Evolutionary conservation across 371 early-diverging fungal species (phyloP), one percentile per base, ranked within the genome.

Genomic region (Basidiobolus heterosporus): DNA sequence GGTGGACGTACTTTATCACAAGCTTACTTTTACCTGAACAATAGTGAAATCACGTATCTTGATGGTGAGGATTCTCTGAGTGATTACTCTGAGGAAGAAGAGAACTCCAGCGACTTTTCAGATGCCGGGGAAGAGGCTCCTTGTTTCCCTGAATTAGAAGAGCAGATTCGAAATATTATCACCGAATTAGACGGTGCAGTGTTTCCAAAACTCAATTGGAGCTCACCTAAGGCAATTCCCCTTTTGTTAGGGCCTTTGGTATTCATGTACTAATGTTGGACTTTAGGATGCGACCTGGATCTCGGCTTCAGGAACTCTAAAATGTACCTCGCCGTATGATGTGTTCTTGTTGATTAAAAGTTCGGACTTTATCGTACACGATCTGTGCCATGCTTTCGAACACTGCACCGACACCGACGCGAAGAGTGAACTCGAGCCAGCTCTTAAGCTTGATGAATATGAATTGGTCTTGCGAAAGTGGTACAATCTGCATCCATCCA

Each of bases 151-250:
- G 65, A 57, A 4, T 48, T 82, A 13, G 78, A 74, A 20, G 51
- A 54, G 1, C 62, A 66, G 18, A 85, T 95, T 22, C 60, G 59
- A 41, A 55, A 62, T n/a, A 67, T 74, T 1, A 78, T 95, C 15
- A 67, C 63, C 3, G 65, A 70, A 20, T 71, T 84, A 20, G 90
- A 82, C 23, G 90, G 88, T 2, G 73, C 69, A 19, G 86, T 86
- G 14, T 87, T 96, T 55, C 91, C 93, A 13, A 90, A 92, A 42
- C 70, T 93, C 48, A 87, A 84, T 56, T 96, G 96, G 96, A 82
- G 84, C 40, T 78, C 88, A 3, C 96, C 96, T 1, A 77, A 81
- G 46, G 81, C 74, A 61, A 48, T 37, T 17, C 11, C 16, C 18
- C 17, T 50, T 3, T 23, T 8, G n/a, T n/a, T 20, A 0, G 16